These are phyloP conservation scores for Cladosporium sp. DNA, from an alignment of 2,329 filamentous ascomycete genomes.

Conservation along the genomic window DNA sequence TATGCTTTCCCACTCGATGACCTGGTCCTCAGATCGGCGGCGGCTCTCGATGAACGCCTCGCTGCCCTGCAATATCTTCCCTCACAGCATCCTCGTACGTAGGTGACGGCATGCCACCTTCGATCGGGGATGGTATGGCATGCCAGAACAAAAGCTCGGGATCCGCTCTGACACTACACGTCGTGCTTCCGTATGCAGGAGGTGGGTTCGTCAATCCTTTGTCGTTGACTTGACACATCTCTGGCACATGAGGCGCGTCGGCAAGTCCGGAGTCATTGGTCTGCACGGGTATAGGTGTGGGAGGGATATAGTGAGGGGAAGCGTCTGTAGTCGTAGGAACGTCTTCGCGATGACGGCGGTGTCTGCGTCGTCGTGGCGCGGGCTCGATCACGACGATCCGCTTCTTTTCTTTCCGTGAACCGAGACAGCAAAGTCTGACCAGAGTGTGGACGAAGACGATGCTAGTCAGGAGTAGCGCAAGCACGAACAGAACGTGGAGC, in stretches of 20 bases:
- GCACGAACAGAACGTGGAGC: constrained; percentile 76
- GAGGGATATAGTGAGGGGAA: constrained; percentile 64
- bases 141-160: constrained; percentile 79
- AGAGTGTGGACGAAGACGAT: constrained; percentile 81
- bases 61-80: neutral
- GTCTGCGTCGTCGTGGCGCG: constrained; percentile 35
- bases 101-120: constrained; percentile 31
- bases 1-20: neutral
- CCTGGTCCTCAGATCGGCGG: neutral
- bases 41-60: neutral
- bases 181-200: constrained; percentile 83
- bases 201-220: constrained; percentile 52
- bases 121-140: constrained; percentile 26
- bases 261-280: constrained; percentile 56
- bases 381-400: constrained; percentile 11
- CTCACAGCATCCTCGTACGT: constrained; percentile 32
- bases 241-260: constrained; percentile 38
- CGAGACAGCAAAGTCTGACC: constrained; percentile 61
- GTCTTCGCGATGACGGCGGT: neutral
- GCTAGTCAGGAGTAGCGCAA: constrained; percentile 71
- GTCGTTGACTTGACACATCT: constrained; percentile 25
- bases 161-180: constrained; percentile 79
- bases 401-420: neutral
- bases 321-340: constrained; percentile 42
- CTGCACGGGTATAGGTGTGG: constrained; percentile 73